A percentile compares a stretch with the other conserved stretches of the same genome.
These are phyloP conservation scores for Colletotrichum sp. DNA, from an alignment of 2,329 filamentous ascomycete species.

Conservation along the genomic window DNA sequence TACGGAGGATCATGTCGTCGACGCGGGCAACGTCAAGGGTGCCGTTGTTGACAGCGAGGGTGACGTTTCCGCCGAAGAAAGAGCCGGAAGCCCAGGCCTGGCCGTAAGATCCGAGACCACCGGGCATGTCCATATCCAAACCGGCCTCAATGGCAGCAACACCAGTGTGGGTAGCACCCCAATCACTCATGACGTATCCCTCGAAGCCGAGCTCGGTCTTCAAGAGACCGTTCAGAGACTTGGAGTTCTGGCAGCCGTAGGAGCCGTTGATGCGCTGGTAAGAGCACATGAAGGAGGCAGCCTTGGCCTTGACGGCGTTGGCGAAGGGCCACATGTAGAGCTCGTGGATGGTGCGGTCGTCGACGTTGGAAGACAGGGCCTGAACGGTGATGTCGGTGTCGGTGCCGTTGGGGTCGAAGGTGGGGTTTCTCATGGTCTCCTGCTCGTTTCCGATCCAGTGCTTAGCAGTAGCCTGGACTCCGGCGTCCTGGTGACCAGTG, in stretches of 20 bases:
- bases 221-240: slow-evolving; percentile 52
- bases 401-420: slow-evolving; percentile 27
- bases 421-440: slow-evolving; percentile 35
- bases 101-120: slow-evolving; percentile 39
- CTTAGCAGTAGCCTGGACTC: slow-evolving; percentile 43
- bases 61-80: slow-evolving; percentile 51
- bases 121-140: slow-evolving; percentile 59
- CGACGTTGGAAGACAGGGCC: slow-evolving; percentile 50
- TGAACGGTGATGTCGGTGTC: slow-evolving; percentile 28
- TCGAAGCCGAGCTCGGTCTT: slow-evolving; percentile 57
- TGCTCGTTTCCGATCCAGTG: slow-evolving; percentile 44
- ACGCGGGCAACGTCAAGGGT: slow-evolving; percentile 44
- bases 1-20: slow-evolving; percentile 57
- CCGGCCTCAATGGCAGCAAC: slow-evolving; percentile 48
- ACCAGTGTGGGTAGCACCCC: slow-evolving; percentile 44
- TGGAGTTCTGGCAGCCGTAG: slow-evolving; percentile 55
- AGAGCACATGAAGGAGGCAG: slow-evolving; percentile 46
- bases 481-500: slow-evolving; percentile 36
- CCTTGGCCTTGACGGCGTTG: slow-evolving; percentile 35
- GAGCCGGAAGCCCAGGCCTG: slow-evolving; percentile 34
- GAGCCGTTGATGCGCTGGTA: slow-evolving; percentile 53
- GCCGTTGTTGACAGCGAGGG: slow-evolving; percentile 52
- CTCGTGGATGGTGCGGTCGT: slow-evolving; percentile 66
- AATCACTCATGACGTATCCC: slow-evolving; percentile 49
- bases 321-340: slow-evolving; percentile 41